phyloP scores from a whole-genome alignment of 2,329 filamentous ascomycete genomes.

The Pezicula radicicola region DNA sequence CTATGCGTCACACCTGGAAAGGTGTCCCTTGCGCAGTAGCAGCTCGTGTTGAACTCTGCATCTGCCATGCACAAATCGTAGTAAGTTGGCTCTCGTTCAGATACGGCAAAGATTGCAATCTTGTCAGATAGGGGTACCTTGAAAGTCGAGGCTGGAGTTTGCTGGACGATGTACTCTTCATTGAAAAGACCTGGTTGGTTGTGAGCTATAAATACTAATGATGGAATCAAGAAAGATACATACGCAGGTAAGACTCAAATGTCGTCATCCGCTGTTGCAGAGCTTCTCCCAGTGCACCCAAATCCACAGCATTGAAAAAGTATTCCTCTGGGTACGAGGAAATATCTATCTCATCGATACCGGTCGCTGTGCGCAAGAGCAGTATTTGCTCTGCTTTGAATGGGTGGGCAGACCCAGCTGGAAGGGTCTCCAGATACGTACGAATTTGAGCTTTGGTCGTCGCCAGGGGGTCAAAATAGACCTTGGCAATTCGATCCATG shows the following conservation, averaged over 20 bases:
- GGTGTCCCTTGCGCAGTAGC: conserved; percentile 13
- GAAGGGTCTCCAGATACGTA: conserved; percentile 14
- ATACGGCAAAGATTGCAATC: conserved; percentile 20
- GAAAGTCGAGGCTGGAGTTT: conserved; percentile 18
- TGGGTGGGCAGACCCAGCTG: conserved; percentile 20
- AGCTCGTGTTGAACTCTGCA: conserved; percentile 13
- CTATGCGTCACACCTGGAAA: conserved; percentile 21
- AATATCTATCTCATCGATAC: conserved; percentile 21
- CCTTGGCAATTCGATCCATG: conserved; percentile 20
- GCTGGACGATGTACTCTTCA: conserved; percentile 15
- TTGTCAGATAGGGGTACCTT: conserved; percentile 13
- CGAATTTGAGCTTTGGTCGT: conserved; percentile 18
- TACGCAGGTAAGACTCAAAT: conserved; percentile 14
- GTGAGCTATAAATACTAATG: not conserved
- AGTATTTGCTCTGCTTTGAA: conserved; percentile 18
- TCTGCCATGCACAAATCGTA: conserved; percentile 25
- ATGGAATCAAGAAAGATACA: not conserved
- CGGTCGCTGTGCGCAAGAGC: conserved; percentile 11
- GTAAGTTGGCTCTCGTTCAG: conserved; percentile 19
- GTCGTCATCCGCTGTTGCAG: conserved; percentile 18
- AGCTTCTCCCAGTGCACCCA: conserved; percentile 21
- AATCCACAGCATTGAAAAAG: conserved; percentile 24
- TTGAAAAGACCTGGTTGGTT: conserved; percentile 11
- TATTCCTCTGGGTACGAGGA: conserved; percentile 20
- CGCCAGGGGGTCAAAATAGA: conserved; percentile 23